Percentiles rank a stretch among this genome's conserved stretches.
Evolutionary conservation across 2,329 filamentous ascomycete species (phyloP).

Genomic region (Penicillium aurantiogriseum): DNA sequence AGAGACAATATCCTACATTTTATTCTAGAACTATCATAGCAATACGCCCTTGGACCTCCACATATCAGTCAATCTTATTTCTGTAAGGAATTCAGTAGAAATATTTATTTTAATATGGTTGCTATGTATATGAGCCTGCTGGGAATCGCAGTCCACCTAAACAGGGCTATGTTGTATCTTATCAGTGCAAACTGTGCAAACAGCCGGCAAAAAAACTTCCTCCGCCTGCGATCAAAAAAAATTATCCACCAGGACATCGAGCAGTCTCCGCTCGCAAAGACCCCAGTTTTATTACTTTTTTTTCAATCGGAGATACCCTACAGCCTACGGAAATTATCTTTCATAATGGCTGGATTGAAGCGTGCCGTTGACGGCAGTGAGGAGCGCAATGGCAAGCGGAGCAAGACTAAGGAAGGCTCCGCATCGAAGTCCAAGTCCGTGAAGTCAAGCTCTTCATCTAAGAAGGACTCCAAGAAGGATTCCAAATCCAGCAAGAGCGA

Average conservation of each 20-base stretch:
- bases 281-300: slow-evolving; percentile 9
- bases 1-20: neutral
- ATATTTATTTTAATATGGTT: neutral
- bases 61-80: neutral
- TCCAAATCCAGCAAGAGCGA: slow-evolving; percentile 34
- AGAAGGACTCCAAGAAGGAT: slow-evolving; percentile 28
- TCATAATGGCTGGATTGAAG: slow-evolving; percentile 43
- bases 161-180: slow-evolving; percentile 14
- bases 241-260: slow-evolving; percentile 26
- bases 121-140: neutral
- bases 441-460: slow-evolving; percentile 20
- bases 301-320: slow-evolving; percentile 7
- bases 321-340: slow-evolving; percentile 11
- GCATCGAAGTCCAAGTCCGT: slow-evolving; percentile 28
- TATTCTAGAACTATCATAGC: neutral
- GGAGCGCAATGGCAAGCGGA: slow-evolving; percentile 43
- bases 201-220: slow-evolving; percentile 33
- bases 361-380: slow-evolving; percentile 40
- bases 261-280: slow-evolving; percentile 21
- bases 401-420: slow-evolving; percentile 36
- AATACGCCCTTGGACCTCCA: neutral
- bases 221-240: slow-evolving; percentile 35
- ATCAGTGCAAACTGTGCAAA: slow-evolving; percentile 34
- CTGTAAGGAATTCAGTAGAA: neutral
- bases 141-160: neutral